phyloP scores from a whole-genome alignment of 2,329 filamentous ascomycete species.

The Cordyceps javanica region DNA sequence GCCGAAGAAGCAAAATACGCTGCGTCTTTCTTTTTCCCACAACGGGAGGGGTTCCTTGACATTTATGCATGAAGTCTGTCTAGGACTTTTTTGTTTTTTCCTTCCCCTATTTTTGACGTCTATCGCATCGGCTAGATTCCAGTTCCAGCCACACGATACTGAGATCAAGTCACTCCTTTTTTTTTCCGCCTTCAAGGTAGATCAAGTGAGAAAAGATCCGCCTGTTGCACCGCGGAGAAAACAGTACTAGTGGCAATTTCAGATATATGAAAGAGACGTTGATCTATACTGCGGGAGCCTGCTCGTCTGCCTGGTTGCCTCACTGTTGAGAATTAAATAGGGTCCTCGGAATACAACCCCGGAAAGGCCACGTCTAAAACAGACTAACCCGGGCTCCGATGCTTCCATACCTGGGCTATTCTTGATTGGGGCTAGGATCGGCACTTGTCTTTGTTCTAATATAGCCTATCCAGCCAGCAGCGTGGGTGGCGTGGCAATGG shows the following conservation, averaged over 20 bases:
- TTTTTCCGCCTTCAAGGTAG: not conserved
- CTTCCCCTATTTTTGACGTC: no score
- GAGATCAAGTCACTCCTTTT: not conserved
- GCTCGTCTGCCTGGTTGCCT: not conserved
- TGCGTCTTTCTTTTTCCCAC: not conserved
- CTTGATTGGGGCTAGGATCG: not conserved
- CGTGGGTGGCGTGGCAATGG: not conserved
- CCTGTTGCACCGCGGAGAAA: not conserved
- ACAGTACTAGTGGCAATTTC: not conserved
- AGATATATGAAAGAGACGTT: not conserved
- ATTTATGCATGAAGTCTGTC: not conserved
- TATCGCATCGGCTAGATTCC: not conserved
- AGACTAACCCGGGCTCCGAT: not conserved
- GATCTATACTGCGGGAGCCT: not conserved
- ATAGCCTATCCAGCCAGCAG: no score
- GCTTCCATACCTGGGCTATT: slow-evolving; percentile 2
- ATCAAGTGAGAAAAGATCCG: not conserved
- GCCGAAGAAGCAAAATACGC: slow-evolving; percentile 4
- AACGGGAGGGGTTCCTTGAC: not conserved
- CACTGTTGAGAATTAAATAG: not conserved
- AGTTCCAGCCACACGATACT: not conserved
- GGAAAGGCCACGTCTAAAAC: not conserved
- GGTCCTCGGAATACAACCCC: not conserved
- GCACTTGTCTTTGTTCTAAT: not conserved
- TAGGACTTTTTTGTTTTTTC: no score